Conservation (phyloP, 768 basidiomycete genomes). For the Chiua virens region DNA sequence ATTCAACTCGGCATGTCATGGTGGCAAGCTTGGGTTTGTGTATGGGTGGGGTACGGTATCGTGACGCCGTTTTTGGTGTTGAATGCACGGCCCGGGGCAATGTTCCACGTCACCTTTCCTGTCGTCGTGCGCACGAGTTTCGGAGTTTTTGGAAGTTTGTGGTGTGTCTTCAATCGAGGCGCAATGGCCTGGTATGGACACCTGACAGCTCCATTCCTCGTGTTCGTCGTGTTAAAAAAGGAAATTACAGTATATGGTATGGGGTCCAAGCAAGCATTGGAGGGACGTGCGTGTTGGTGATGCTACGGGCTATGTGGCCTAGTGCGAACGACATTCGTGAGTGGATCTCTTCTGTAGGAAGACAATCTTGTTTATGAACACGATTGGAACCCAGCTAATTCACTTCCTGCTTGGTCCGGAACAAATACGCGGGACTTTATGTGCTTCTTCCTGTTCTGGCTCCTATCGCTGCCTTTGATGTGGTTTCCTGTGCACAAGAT, state of each 20-base stretch:
- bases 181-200: constrained; percentile 66
- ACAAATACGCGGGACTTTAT: constrained; percentile 74
- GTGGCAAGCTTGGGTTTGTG: constrained; percentile 87
- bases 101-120: constrained; percentile 77
- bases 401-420: constrained; percentile 70
- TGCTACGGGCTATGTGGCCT: constrained; percentile 78
- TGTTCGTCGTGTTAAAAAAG: constrained; percentile 9
- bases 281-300: constrained; percentile 72
- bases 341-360: constrained; percentile 23
- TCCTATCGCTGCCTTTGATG: constrained; percentile 74
- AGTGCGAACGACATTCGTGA: constrained; percentile 63
- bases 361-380: constrained; percentile 1
- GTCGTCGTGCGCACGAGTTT: constrained; percentile 75
- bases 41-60: constrained; percentile 61
- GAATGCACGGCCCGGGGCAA: constrained; percentile 76
- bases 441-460: constrained; percentile 87
- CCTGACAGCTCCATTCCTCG: constrained; percentile 19
- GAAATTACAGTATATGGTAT: constrained; percentile 60
- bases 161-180: constrained; percentile 77
- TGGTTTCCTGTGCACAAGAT: constrained; percentile 85
- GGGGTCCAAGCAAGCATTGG: constrained; percentile 82
- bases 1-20: constrained; percentile 69
- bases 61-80: constrained; percentile 71
- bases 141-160: constrained; percentile 74
- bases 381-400: constrained; percentile 49